Evolutionary conservation across 805 yeast species (phyloP), one percentile per base, ranked within the genome.

Genomic region (Yarrowia osloensis): DNA sequence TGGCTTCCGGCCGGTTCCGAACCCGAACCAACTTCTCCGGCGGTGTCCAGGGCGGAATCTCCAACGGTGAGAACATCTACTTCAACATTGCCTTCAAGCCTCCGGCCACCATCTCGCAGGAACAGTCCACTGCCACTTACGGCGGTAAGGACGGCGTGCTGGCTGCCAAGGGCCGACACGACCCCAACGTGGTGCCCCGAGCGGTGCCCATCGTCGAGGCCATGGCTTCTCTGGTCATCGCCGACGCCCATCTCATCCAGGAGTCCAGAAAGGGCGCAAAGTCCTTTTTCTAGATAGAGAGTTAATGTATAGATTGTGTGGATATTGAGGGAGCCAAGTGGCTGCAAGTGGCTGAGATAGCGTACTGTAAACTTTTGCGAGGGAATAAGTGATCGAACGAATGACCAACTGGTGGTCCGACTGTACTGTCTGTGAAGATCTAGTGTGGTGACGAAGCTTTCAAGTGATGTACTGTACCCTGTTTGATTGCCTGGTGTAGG

Each of bases 151-250:
- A 81, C 62, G 99, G 99, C 75, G 86, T 88, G 11, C 82, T 95
- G 69, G 97, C 95, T 65, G 97, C 99, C 39, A 88, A 94, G 77
- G 99, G 99, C 67, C 90, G 99, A 84, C 99, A 95, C 75, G 99
- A 95, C 77, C 99, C 99, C 37, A 91, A 93, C 74, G 99, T 95
- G 67, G 96, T 96, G 22, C 99, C 99, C 71, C 87, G 99, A 78
- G 99, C 99, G 44, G 91, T 95, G 69, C 98, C 99, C 65, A 95
- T 95, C 74, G 98, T 95, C 33, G 99, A 95, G 81, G 91, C 98
- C 46, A 94, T 95, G 98, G 86, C 98, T 59, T 95, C 98, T n/a
- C 82, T 95, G 71, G 97, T 91, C 1, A 79, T 94, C 70, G 94
- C 94, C 49, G 99, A 95, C 77, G 87, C 90, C 67, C 79, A 89